Base-by-base conservation (phyloP, 148 eudicot species). In the Spergularia marina region DNA sequence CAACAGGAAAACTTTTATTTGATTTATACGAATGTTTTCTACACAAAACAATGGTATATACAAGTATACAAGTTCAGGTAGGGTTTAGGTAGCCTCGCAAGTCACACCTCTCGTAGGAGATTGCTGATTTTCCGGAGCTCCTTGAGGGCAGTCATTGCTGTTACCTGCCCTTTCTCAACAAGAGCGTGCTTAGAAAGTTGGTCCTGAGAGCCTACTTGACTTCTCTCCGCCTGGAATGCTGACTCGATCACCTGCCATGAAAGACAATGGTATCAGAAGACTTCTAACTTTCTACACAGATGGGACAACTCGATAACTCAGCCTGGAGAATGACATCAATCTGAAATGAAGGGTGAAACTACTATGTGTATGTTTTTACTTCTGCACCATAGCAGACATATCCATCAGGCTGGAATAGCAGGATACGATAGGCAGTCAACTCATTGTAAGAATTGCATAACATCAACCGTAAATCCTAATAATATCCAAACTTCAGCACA, bases 81-180 rank as follows among this genome's bases (percentile, higher is more conserved):
- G 23, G n/a, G 60, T 16, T 49, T 12, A 20, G 58, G 12, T 53
- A 51, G 57, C 41, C 76, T 87, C 88, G 86, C 91, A 90, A 44
- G 49, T 44, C 88, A 87, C 91, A 90, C 87, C 87, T 92, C 96
- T 15, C 84, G 86, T 20, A 94, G 80, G 73, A 91, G 78, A 79
- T 88, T 86, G 86, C 98, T 94, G 71, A 92, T 90, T 71, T 94
- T 94, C 79, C 97, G 80, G 76, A 94, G 98, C 96, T 94, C 98
- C 77, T 86, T 86, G 11, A 94, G 86, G 16, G 98, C 96, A 74
- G 86, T 79, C 85, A 87, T 69, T 61, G 97, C 97, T 65, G 91
- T 90, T 55, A 78, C 90, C 80, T 95, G 97, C 17, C 95, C 97
- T 79, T 83, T 86, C 41, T 87, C 97, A 15, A 84, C 92, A 7